phyloP scores from a whole-genome alignment of 495 filamentous ascomycete genomes.

The Chaetomium tenue region DNA sequence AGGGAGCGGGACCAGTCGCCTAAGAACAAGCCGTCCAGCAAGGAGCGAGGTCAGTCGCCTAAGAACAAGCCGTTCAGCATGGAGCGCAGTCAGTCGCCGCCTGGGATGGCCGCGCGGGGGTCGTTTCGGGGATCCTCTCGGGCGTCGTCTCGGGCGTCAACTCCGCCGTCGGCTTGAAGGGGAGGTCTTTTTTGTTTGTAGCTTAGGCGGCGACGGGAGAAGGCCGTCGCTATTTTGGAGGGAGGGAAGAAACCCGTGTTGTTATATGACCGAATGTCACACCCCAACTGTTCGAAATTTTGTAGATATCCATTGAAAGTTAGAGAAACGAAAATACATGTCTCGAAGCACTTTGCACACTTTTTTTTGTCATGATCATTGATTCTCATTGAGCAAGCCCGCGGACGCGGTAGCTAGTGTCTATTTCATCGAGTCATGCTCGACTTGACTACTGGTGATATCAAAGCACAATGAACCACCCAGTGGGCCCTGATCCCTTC shows the following conservation, averaged over 20 bases:
- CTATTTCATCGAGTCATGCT: slow-evolving; percentile 32
- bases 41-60: too few relatives aligned
- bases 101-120: too few relatives aligned
- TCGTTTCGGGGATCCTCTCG: too few relatives aligned
- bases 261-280: too few relatives aligned
- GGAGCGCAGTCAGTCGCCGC: too few relatives aligned
- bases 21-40: too few relatives aligned
- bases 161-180: too few relatives aligned
- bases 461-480: slow-evolving; percentile 27
- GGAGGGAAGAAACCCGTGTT: too few relatives aligned
- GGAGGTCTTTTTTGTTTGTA: too few relatives aligned
- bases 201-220: not conserved
- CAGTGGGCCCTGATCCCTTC: slow-evolving; percentile 29
- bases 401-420: slow-evolving; percentile 24
- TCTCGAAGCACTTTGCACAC: not conserved
- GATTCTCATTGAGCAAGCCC: slow-evolving; percentile 19
- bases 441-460: slow-evolving; percentile 29
- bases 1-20: too few relatives aligned
- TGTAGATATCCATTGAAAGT: slow-evolving; percentile 4
- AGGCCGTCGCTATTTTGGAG: not conserved
- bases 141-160: too few relatives aligned
- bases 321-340: not conserved
- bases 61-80: slow-evolving; percentile 27
- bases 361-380: slow-evolving; percentile 15
- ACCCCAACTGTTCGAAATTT: not conserved